Conservation (phyloP, 352 stramenopile genomes). For the Aphanomyces invadans region DNA sequence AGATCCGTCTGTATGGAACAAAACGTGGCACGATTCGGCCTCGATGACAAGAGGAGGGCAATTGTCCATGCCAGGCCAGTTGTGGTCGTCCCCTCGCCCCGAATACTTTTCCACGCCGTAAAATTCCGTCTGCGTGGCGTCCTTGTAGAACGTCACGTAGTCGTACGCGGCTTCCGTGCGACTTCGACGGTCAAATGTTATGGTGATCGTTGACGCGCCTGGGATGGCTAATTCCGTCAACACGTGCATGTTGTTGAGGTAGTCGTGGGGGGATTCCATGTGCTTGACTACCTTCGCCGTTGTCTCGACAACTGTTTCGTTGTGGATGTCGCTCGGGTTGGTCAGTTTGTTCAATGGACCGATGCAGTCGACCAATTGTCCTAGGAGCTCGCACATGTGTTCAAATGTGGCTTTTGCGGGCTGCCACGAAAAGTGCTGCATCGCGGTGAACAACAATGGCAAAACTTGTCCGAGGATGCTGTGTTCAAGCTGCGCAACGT, state of each 20-base stretch:
- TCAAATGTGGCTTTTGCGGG: background rate
- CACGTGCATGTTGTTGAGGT: constrained; percentile 68
- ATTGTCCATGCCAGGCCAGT: constrained; percentile 64
- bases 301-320: background rate
- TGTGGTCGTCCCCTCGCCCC: constrained; percentile 56
- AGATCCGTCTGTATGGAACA: constrained; percentile 75
- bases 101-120: constrained; percentile 70
- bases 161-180: constrained; percentile 83
- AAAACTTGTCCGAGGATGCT: background rate
- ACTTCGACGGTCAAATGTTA: constrained; percentile 75
- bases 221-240: constrained; percentile 57
- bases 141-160: constrained; percentile 83
- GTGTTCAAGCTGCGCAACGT: background rate
- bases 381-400: background rate
- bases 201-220: constrained; percentile 56
- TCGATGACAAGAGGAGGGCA: constrained; percentile 66
- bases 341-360: background rate
- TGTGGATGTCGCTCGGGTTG: background rate
- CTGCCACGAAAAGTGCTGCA: background rate
- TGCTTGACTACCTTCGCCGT: constrained; percentile 1
- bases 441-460: constrained; percentile 1
- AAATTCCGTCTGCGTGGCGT: constrained; percentile 40
- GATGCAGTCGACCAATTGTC: background rate
- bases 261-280: constrained; percentile 74
- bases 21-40: constrained; percentile 63